These are phyloP conservation scores for Didymella sp. DNA, from an alignment of 2,329 filamentous ascomycete species.

Conservation along the genomic window DNA sequence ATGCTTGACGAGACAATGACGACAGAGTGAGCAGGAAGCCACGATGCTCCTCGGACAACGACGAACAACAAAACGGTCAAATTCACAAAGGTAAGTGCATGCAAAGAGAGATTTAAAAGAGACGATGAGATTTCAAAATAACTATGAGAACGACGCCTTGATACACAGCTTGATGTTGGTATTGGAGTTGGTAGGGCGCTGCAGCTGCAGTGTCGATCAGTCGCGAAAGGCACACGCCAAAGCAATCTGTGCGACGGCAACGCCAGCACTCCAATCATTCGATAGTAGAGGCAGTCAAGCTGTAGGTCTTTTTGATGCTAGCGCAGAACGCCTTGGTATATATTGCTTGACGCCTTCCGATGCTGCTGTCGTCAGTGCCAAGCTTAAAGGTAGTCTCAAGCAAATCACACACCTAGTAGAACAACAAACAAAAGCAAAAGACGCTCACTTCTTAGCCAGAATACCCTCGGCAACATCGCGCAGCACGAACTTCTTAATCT, in stretches of 20 bases:
- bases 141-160: background rate
- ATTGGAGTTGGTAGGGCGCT: no score
- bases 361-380: constrained; percentile 1
- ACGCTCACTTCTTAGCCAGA: constrained; percentile 18
- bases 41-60: constrained; percentile 2
- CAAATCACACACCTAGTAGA: background rate
- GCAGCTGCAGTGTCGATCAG: background rate
- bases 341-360: background rate
- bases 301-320: background rate
- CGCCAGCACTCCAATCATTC: background rate
- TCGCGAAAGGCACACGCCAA: background rate
- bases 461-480: constrained; percentile 39
- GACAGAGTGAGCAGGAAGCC: constrained; percentile 7
- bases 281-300: background rate
- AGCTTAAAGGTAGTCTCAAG: background rate
- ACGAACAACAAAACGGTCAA: background rate
- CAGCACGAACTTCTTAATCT: constrained; percentile 54
- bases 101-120: background rate
- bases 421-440: background rate
- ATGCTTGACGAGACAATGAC: constrained; percentile 10
- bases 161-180: background rate
- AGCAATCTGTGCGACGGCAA: background rate
- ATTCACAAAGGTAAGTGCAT: background rate
- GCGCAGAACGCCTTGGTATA: background rate
- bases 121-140: background rate